A percentile compares a stretch with the other conserved stretches of the same genome.
phyloP scores from a whole-genome alignment of 176 grass and related monocot genomes.

The Ensete ventricosum region DNA sequence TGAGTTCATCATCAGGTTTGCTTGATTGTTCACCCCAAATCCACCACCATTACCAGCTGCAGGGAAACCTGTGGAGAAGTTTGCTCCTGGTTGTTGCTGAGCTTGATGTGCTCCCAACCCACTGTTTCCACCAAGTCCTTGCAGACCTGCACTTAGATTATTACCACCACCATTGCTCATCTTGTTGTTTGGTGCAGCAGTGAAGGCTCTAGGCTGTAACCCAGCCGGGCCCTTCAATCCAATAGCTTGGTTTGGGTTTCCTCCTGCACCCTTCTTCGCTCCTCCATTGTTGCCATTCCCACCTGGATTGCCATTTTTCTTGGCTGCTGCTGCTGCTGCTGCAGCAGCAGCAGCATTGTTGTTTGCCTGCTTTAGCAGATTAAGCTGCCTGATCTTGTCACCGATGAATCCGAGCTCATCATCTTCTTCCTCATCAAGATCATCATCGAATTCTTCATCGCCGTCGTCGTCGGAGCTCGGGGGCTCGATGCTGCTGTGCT shows the following conservation, averaged over 20 bases:
- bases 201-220: slow-evolving; percentile 22
- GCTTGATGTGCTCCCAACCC: too few species aligned
- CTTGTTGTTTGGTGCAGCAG: slow-evolving; percentile 35
- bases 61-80: background rate
- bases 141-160: too few species aligned
- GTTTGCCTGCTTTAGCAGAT: slow-evolving; percentile 7
- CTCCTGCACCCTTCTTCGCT: slow-evolving; percentile 32
- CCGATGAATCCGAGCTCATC: slow-evolving; percentile 50
- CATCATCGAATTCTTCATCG: background rate
- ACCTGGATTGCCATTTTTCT: slow-evolving; percentile 28
- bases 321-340: slow-evolving; percentile 17
- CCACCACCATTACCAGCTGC: slow-evolving; percentile 16
- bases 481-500: slow-evolving; percentile 55
- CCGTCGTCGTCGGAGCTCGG: slow-evolving; percentile 54
- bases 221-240: slow-evolving; percentile 43
- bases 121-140: too few species aligned
- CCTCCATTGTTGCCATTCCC: slow-evolving; percentile 29
- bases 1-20: slow-evolving; percentile 53
- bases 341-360: background rate
- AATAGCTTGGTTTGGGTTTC: slow-evolving; percentile 26
- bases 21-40: slow-evolving; percentile 36
- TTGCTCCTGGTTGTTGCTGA: slow-evolving; percentile 4
- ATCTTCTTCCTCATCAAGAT: slow-evolving; percentile 39
- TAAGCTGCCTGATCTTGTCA: slow-evolving; percentile 70
- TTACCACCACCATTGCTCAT: slow-evolving; percentile 22